These are phyloP conservation scores for Diaporthe humulicola DNA, from an alignment of 2,329 filamentous ascomycete genomes.

Conservation along the genomic window DNA sequence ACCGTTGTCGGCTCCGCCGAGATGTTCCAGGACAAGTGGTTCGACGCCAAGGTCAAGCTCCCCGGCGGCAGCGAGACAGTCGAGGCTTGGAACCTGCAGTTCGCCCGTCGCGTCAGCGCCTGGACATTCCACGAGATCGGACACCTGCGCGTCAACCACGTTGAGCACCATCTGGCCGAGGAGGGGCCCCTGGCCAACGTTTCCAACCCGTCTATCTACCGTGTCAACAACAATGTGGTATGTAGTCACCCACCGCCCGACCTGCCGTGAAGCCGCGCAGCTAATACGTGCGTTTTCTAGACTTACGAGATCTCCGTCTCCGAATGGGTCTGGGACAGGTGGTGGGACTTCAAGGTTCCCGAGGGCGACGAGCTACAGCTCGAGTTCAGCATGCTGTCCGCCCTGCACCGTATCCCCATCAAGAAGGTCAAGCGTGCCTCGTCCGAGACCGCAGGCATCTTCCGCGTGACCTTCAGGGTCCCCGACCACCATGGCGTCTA, in stretches of 20 bases:
- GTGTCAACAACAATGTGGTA: conserved; percentile 97
- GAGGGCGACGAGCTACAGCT: conserved; percentile 84
- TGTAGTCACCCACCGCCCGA: conserved; percentile 54
- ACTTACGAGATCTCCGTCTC: conserved; percentile 90
- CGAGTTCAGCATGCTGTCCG: conserved; percentile 98
- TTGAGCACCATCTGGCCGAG: conserved; percentile 81
- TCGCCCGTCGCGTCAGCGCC: conserved; percentile 86
- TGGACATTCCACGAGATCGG: conserved; percentile 98
- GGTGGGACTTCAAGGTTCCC: conserved; percentile 79
- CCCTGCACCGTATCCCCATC: conserved; percentile 91
- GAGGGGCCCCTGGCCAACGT: conserved; percentile 62
- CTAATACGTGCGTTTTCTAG: conserved; percentile 60
- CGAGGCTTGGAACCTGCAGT: conserved; percentile 84
- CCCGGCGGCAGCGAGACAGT: conserved; percentile 62
- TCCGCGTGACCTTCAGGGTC: conserved; percentile 80
- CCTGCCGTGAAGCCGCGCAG: conserved; percentile 32
- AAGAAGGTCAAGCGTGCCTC: conserved; percentile 61
- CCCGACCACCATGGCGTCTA: conserved; percentile 99
- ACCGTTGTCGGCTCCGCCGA: conserved; percentile 88
- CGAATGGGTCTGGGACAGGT: conserved; percentile 83
- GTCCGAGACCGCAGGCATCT: conserved; percentile 76
- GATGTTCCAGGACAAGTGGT: conserved; percentile 90
- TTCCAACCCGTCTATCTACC: conserved; percentile 89
- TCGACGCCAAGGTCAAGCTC: conserved; percentile 82
- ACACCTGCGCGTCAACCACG: conserved; percentile 84